Base-by-base conservation (phyloP, 208 protist species). In the Leishmania lainsoni region DNA sequence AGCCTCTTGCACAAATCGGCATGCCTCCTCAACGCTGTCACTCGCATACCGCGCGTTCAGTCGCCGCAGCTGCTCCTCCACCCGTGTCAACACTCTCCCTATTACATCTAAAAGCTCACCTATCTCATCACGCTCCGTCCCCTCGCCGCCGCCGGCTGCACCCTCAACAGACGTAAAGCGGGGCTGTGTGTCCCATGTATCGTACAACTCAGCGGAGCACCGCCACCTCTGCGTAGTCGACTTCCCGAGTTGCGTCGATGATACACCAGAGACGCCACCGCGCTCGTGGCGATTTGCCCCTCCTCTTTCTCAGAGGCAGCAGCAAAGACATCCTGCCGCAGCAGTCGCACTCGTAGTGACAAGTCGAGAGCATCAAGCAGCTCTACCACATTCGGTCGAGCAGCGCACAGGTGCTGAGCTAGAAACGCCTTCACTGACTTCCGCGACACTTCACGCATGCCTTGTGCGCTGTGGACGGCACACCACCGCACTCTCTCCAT, bases 141-240 rank as follows among this genome's bases (percentile, higher is more conserved):
- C 35, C 32, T 68, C 56, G 17, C 22, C 35, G 32, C 54, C 20
- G 6, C 56, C 56, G 32, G 32, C 22, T 9, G 49, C 45, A 10
- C 51, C 8, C 29, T 35, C 74, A 0, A 77, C 74, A 17, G 74
- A 56, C 35, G 20, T 51, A n/a, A 82, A 68, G 0, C 42, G 74
- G 4, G 82, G 77, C 26, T 86, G 48, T 14, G 54, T 68, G 51
- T 76, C 35, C 82, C 82, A 86, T 20, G 74, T 48, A 48, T 86
- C 82, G 49, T 80, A 82, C 26, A 86, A 48, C 2, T 70, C 75
- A 20, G 78, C 82, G 14, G 74, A 48, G 78, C 82, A 81, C 14
- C 45, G 22, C 82, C 76, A 80, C 65, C 65, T 48, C 52, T 77
- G 54, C 35, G 3, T 39, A 22, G 49, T 76, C 22, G 32, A 32